Conservation (phyloP, 805 yeast genomes). For the Starmerella powellii region DNA sequence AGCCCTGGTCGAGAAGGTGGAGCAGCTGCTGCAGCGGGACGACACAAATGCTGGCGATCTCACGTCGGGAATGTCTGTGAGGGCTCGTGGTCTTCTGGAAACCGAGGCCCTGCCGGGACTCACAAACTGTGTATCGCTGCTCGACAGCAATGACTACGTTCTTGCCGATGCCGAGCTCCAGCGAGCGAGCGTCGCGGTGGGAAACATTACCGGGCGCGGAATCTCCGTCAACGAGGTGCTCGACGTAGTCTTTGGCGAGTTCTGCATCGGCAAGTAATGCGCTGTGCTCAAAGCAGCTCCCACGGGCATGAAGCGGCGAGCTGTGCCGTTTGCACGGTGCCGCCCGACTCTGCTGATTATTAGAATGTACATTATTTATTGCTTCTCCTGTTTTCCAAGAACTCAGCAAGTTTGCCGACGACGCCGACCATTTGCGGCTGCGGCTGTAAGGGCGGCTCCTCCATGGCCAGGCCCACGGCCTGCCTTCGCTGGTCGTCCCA, state of each 20-base stretch:
- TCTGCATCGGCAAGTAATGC: conserved; percentile 77
- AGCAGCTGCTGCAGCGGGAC: conserved; percentile 33
- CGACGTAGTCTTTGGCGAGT: conserved; percentile 80
- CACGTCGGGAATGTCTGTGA: conserved; percentile 41
- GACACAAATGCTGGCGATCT: conserved; percentile 27
- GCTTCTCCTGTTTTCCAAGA: conserved; percentile 25
- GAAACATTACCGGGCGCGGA: conserved; percentile 80
- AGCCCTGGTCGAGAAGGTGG: conserved; percentile 37
- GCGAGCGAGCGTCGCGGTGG: conserved; percentile 72
- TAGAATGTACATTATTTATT: conserved; percentile 5
- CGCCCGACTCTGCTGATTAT: too few relatives aligned
- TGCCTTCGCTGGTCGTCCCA: conserved; percentile 61
- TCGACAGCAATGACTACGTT: conserved; percentile 49
- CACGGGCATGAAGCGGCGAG: too few relatives aligned
- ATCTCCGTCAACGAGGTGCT: conserved; percentile 83
- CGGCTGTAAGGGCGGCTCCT: conserved; percentile 10
- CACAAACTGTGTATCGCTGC: conserved; percentile 28
- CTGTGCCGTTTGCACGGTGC: too few relatives aligned
- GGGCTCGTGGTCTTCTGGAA: conserved; percentile 63
- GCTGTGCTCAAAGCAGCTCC: too few relatives aligned
- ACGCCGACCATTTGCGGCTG: conserved; percentile 26
- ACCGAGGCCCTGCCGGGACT: conserved; percentile 70
- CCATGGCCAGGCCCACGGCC: conserved; percentile 26
- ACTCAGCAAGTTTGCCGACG: conserved; percentile 32
- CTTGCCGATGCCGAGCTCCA: conserved; percentile 67